Base-by-base conservation (phyloP, 805 yeast genomes). In the Saccharomycopsis sp. region DNA sequence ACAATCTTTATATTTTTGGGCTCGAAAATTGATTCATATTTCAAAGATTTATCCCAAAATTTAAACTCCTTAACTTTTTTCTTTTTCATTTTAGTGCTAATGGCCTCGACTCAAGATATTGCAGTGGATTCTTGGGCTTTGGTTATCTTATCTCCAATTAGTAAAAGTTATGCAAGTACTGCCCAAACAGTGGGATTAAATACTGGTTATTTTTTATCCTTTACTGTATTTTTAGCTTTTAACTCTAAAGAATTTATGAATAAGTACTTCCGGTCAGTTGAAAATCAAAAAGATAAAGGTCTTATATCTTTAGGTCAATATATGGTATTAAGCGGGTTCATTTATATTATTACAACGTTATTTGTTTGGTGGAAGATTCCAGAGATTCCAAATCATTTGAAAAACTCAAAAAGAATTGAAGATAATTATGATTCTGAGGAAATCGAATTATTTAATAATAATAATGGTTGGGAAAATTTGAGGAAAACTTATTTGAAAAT, bases 51-150 rank as follows among this genome's bases (percentile, higher is more conserved):
- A 57, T 57, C 63, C 25, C 50, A 58, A 21, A 65, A 77, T 49
- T 61, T 86, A 44, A 52, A 62, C 12, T 55, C 60, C 2, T 72
- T 92, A 46, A 85, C 97, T 0, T 50, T 65, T 37, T 68, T 75
- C 42, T 92, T 92, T 60, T 83, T 88, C 52, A 49, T 75, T 18
- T 63, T 92, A 44, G 92, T 92, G 25, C 73, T 89, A 43, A 67
- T 88, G 45, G 88, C 96, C 62, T 96, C 97, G 1, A 89, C 98
- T 0, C 98, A 92, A 59, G 98, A 92, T 57, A 92, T 92, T 41
- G 97, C 98, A 0, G 98, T 92, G 18, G 98, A 92, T 62, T 97
- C 98, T 9, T 92, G 98, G 98, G 96, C 97, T 0, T 63, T 92
- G 53, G 92, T 96, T 1, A 76, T 89, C 30, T 65, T 92, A 39